Percentiles rank a stretch among this genome's conserved stretches.
phyloP scores from a whole-genome alignment of 495 filamentous ascomycete genomes.

The Annulohypoxylon maeteangense region DNA sequence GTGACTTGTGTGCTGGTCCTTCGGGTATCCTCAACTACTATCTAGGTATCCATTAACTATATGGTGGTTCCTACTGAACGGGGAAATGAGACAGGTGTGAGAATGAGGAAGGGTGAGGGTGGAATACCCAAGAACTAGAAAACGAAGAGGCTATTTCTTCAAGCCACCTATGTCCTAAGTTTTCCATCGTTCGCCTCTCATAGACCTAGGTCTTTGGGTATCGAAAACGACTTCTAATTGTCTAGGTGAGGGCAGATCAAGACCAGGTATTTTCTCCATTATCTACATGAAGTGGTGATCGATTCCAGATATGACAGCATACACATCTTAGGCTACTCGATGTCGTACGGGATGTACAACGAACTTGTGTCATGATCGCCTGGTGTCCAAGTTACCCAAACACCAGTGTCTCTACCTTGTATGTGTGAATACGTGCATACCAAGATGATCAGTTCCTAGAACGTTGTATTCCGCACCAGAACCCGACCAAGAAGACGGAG shows the following conservation, averaged over 20 bases:
- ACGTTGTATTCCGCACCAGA: background rate
- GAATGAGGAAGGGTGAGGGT: background rate
- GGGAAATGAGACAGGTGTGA: no score
- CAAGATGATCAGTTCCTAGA: background rate
- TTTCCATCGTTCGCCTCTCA: background rate
- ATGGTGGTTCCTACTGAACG: no score
- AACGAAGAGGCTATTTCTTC: background rate
- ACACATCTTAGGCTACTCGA: background rate
- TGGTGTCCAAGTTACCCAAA: background rate
- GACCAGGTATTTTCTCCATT: background rate
- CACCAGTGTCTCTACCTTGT: background rate
- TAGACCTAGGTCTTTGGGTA: background rate
- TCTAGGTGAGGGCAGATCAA: background rate
- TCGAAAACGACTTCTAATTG: background rate
- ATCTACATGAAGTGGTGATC: background rate
- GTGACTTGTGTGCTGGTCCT: conserved; percentile 13
- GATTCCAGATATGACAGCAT: background rate
- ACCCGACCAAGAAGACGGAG: background rate
- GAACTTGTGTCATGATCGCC: background rate
- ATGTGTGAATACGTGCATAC: background rate
- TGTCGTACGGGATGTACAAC: background rate
- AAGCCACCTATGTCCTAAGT: background rate
- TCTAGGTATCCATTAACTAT: no score
- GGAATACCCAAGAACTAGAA: background rate
- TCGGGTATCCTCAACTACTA: background rate